These are phyloP conservation scores for Cyberlindnera meyerae DNA, from an alignment of 805 yeast genomes.

Conservation along the genomic window DNA sequence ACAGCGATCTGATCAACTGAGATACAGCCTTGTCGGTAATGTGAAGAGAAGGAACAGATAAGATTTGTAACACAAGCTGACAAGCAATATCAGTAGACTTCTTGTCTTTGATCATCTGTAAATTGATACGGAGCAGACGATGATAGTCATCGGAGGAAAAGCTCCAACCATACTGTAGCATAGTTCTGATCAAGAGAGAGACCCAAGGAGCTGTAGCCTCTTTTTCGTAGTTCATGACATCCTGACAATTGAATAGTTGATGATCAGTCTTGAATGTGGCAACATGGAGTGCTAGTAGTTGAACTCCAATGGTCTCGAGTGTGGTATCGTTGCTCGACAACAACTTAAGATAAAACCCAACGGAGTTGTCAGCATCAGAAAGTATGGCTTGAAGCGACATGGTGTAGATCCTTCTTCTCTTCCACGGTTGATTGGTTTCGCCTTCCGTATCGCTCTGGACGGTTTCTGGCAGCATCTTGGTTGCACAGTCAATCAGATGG, in stretches of 20 bases:
- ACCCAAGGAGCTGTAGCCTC: constrained; percentile 13
- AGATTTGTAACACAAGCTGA: constrained; percentile 19
- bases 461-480: neutral
- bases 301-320: constrained; percentile 20
- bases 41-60: constrained; percentile 10
- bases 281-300: constrained; percentile 28
- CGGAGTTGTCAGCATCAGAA: constrained; percentile 14
- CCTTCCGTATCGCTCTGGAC: too few relatives aligned
- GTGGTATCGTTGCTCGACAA: constrained; percentile 1
- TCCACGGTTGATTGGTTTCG: constrained; percentile 10
- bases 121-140: constrained; percentile 27
- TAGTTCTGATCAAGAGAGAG: constrained; percentile 14
- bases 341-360: constrained; percentile 21
- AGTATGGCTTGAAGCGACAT: constrained; percentile 21
- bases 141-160: constrained; percentile 15
- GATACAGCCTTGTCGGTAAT: constrained; percentile 36
- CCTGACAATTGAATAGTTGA: constrained; percentile 2
- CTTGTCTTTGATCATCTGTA: constrained; percentile 30
- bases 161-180: constrained; percentile 19
- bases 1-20: constrained; percentile 43
- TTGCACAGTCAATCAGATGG: constrained; percentile 24
- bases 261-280: constrained; percentile 8
- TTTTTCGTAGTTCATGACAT: constrained; percentile 15
- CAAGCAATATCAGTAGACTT: constrained; percentile 24
- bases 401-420: constrained; percentile 29